These are phyloP conservation scores for Candida maltosa DNA, from an alignment of 805 yeast species.

Conservation along the genomic window DNA sequence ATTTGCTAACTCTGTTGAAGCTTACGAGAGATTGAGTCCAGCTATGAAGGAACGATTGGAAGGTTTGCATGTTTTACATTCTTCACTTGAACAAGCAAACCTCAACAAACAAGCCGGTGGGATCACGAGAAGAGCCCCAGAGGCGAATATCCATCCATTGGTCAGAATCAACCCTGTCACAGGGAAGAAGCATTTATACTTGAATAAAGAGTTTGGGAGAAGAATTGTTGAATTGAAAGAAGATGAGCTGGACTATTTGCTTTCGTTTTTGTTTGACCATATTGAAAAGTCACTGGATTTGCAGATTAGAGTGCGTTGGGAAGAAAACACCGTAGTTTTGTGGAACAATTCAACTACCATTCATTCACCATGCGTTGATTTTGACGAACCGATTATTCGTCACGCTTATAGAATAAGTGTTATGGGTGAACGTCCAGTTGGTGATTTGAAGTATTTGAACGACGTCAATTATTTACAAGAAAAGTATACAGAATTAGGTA, in stretches of 20 bases:
- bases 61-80: slow-evolving; percentile 33
- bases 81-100: slow-evolving; percentile 29
- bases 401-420: slow-evolving; percentile 36
- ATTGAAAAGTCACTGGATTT: slow-evolving; percentile 32
- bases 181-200: slow-evolving; percentile 25
- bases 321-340: slow-evolving; percentile 31
- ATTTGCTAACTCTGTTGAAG: slow-evolving; percentile 36
- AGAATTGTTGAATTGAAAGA: slow-evolving; percentile 32
- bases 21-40: slow-evolving; percentile 34
- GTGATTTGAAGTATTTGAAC: slow-evolving; percentile 26
- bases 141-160: slow-evolving; percentile 33
- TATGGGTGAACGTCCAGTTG: slow-evolving; percentile 38
- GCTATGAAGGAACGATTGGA: slow-evolving; percentile 27
- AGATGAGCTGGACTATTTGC: slow-evolving; percentile 29
- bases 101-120: slow-evolving; percentile 29
- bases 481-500: slow-evolving; percentile 8
- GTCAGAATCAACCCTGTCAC: slow-evolving; percentile 35
- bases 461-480: slow-evolving; percentile 10
- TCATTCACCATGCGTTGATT: slow-evolving; percentile 35
- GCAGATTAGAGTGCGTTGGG: slow-evolving; percentile 36
- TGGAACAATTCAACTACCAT: slow-evolving; percentile 34
- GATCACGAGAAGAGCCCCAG: slow-evolving; percentile 29
- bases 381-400: slow-evolving; percentile 32
- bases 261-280: slow-evolving; percentile 29
- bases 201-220: slow-evolving; percentile 33